Conservation (phyloP, 2,329 filamentous ascomycete species). For the Arachnopeziza araneosa region DNA sequence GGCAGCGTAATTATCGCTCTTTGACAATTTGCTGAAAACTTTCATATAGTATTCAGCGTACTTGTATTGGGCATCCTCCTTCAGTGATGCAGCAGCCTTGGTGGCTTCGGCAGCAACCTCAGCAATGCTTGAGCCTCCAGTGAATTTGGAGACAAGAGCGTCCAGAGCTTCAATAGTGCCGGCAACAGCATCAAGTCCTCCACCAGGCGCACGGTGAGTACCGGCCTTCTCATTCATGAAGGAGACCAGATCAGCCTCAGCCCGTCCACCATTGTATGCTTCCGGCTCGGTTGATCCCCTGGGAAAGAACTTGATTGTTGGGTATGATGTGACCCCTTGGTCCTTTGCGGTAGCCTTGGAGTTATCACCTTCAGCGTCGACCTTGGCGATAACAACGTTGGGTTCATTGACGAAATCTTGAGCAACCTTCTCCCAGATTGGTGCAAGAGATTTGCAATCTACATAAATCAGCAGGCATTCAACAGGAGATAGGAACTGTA, state of each 20-base stretch:
- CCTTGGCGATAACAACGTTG: slow-evolving; percentile 83
- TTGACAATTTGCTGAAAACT: slow-evolving; percentile 77
- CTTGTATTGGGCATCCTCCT: slow-evolving; percentile 59
- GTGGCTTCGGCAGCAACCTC: slow-evolving; percentile 66
- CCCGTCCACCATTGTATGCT: slow-evolving; percentile 69
- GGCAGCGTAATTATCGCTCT: slow-evolving; percentile 70
- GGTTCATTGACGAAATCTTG: slow-evolving; percentile 73
- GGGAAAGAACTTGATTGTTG: slow-evolving; percentile 97
- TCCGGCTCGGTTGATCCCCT: slow-evolving; percentile 70
- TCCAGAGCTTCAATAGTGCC: slow-evolving; percentile 81
- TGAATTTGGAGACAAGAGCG: slow-evolving; percentile 67
- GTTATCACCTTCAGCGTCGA: slow-evolving; percentile 86
- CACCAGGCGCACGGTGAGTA: slow-evolving; percentile 77
- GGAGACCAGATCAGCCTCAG: slow-evolving; percentile 67
- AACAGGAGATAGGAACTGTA: neutral
- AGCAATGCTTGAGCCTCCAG: slow-evolving; percentile 50
- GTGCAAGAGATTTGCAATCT: slow-evolving; percentile 97
- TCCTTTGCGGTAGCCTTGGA: slow-evolving; percentile 71
- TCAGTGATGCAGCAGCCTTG: slow-evolving; percentile 61
- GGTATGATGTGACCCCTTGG: slow-evolving; percentile 79
- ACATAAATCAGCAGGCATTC: slow-evolving; percentile 17
- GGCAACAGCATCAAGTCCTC: slow-evolving; percentile 69
- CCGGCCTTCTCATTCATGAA: slow-evolving; percentile 88
- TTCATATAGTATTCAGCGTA: slow-evolving; percentile 93
- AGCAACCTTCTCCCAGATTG: slow-evolving; percentile 83